Evolutionary conservation across 1,139 yeast species (phyloP), one percentile per base, ranked within the genome.

Genomic region (Meyerozyma guilliermondii): DNA sequence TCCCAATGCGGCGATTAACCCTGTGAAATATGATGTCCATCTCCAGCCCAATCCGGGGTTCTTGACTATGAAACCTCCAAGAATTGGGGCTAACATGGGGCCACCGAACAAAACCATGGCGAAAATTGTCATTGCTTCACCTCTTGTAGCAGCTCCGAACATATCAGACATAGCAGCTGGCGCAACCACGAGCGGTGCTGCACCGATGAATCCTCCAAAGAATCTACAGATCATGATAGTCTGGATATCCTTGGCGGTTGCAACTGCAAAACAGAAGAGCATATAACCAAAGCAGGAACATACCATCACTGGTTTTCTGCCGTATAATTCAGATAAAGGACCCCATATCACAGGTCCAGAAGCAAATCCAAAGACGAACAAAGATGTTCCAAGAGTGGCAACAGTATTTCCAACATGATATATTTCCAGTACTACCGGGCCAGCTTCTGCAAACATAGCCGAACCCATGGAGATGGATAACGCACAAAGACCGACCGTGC

Each of bases 81-180:
- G 70, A 42, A 84, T 76, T 4, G 95, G 95, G 0, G 87, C 87
- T 43, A 82, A 43, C 60, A 84, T 68, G 7, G 96, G 96, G 40
- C 92, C 92, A 39, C 78, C 76, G 53, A 86, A 83, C 30, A 86
- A 84, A 45, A 80, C 78, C 60, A 81, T 67, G 2, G 85, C 68
- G 55, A 85, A 86, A 20, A 81, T 48, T n/a, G 80, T 71, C 53
- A 85, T 66, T 8, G 89, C 88, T 30, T 72, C 75, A 50, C 95
- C 95, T 60, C 96, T 76, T 11, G 69, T 53, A 23, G 60, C 60
- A 45, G 81, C 77, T 47, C 74, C 74, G 56, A 78, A 86, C 68
- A 86, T 70, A 58, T 87, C 96, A 4, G 92, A 83, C 70, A 86
- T 81, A 0, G 86, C 76, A 26, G 94, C 95, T 20, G 94, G 95